A percentile compares a stretch with the other conserved stretches of the same genome.
Evolutionary conservation across 2,329 filamentous ascomycete species (phyloP).

Genomic region (Elsinoe ampelina): DNA sequence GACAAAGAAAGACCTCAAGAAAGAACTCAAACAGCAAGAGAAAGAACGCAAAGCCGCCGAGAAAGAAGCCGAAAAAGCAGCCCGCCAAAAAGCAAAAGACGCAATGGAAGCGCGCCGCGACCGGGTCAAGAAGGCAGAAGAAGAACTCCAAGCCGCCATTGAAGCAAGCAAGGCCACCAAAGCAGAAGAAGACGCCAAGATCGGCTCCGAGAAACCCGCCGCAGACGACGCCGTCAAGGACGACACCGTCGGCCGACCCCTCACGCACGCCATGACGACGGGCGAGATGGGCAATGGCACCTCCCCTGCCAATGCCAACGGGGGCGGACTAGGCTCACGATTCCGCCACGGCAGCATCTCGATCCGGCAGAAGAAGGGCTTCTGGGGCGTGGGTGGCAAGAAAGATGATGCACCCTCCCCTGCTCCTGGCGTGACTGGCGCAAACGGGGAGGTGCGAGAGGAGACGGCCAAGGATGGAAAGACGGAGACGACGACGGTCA

Average conservation of each 20-base stretch:
- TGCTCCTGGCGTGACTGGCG: conserved; percentile 24
- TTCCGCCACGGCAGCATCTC: conserved; percentile 66
- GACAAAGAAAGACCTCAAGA: conserved; percentile 59
- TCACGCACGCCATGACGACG: neutral
- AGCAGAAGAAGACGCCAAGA: conserved; percentile 37
- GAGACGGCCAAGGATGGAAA: conserved; percentile 26
- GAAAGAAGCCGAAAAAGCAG: conserved; percentile 49
- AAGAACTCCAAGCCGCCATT: conserved; percentile 54
- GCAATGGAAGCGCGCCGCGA: conserved; percentile 41
- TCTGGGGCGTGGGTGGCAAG: conserved; percentile 34
- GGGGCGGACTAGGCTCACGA: conserved; percentile 45
- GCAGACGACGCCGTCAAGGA: conserved; percentile 17
- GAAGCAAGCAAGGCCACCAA: conserved; percentile 58
- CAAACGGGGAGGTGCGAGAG: conserved; percentile 21
- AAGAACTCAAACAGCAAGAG: conserved; percentile 45
- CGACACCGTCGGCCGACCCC: neutral
- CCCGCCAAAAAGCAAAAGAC: conserved; percentile 26
- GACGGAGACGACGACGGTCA: conserved; percentile 16
- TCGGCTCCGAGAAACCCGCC: conserved; percentile 16
- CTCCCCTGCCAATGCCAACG: neutral
- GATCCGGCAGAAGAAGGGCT: conserved; percentile 66
- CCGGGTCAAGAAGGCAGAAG: conserved; percentile 49
- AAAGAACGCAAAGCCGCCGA: conserved; percentile 45
- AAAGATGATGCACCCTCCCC: conserved; percentile 31
- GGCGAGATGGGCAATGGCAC: conserved; percentile 9